Conservation (phyloP, 352 stramenopile genomes). For the Phytophthora ramorum region DNA sequence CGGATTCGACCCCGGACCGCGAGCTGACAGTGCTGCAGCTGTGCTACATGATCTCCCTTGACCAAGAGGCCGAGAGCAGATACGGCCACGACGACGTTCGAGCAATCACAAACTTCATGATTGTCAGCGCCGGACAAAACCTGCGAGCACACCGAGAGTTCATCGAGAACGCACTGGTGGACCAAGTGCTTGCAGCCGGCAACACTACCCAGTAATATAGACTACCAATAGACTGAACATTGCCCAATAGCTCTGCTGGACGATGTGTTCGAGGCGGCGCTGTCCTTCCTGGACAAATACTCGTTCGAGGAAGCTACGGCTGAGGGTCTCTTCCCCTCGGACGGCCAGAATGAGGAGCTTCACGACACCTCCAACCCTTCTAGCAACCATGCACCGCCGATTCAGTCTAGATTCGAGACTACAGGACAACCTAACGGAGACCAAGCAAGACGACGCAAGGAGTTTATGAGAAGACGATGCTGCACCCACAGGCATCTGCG, state of each 20-base stretch:
- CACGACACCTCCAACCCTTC: neutral
- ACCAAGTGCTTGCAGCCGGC: neutral
- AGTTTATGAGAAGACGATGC: slow-evolving; percentile 10
- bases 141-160: slow-evolving; percentile 21
- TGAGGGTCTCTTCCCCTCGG: neutral
- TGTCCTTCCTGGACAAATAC: slow-evolving; percentile 33
- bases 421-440: neutral
- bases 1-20: neutral
- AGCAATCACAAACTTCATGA: slow-evolving; percentile 28
- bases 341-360: neutral
- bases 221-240: too few species aligned
- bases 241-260: neutral
- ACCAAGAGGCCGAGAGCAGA: slow-evolving; percentile 7
- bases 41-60: slow-evolving; percentile 20
- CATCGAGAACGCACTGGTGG: slow-evolving; percentile 28
- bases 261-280: slow-evolving; percentile 19
- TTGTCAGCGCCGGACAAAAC: slow-evolving; percentile 14
- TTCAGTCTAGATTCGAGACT: neutral
- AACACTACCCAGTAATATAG: slow-evolving; percentile 1
- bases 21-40: slow-evolving; percentile 17
- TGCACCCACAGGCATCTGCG: slow-evolving; percentile 29
- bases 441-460: neutral
- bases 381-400: neutral
- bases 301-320: slow-evolving; percentile 12
- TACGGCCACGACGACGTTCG: slow-evolving; percentile 3